A percentile compares a stretch with the other conserved stretches of the same genome.
These are phyloP conservation scores for Apiospora marii DNA, from an alignment of 2,329 filamentous ascomycete genomes.

Conservation along the genomic window DNA sequence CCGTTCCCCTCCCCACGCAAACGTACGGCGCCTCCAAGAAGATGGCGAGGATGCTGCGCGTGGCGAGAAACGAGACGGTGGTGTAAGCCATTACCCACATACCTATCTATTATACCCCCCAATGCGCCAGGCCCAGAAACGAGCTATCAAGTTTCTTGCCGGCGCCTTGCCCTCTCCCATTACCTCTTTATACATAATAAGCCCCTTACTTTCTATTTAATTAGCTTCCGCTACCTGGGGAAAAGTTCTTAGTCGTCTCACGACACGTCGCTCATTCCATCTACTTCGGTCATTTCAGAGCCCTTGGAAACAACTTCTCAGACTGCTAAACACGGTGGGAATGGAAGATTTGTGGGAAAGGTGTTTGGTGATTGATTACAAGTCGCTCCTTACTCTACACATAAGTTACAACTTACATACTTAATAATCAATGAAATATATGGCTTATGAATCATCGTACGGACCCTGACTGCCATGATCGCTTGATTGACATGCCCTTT, in stretches of 20 bases:
- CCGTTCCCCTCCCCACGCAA: slow-evolving; percentile 4
- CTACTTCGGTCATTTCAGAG: not conserved
- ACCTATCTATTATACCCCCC: not conserved
- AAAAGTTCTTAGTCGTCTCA: not conserved
- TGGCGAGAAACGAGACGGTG: not conserved
- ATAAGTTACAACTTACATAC: not conserved
- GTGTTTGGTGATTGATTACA: not conserved
- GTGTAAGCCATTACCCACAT: not conserved
- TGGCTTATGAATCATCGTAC: not conserved
- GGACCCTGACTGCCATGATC: too few relatives aligned
- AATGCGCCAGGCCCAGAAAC: not conserved
- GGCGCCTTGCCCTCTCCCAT: not conserved
- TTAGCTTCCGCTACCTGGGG: not conserved
- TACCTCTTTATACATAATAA: not conserved
- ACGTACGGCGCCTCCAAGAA: slow-evolving; percentile 1
- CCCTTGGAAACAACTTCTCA: not conserved
- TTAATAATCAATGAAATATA: not conserved
- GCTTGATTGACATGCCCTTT: not conserved
- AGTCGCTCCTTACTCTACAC: not conserved
- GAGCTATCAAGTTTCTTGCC: not conserved
- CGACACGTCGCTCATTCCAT: not conserved
- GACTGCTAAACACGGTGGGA: not conserved
- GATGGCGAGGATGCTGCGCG: not conserved
- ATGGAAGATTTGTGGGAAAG: not conserved
- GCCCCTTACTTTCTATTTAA: not conserved